Evolutionary conservation across 2,329 filamentous ascomycete species (phyloP), one percentile per base, ranked within the genome.

Genomic region (Xylariaceae sp.): DNA sequence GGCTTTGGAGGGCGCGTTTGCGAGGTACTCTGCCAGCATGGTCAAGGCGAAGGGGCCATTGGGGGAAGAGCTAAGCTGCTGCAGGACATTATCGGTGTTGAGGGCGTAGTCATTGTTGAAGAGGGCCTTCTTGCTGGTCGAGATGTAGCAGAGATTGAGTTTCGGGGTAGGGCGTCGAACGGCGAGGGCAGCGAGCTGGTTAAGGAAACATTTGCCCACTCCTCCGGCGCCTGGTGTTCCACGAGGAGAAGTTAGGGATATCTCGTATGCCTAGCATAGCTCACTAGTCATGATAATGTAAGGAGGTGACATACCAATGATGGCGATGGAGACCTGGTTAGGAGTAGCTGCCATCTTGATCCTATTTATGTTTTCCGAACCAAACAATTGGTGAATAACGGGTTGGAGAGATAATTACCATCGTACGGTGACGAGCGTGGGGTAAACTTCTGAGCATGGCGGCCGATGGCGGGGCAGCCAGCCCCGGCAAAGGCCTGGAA

Each of bases 191-290:
- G 87, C 77, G 53, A 97, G 84, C 73, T 97, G 94, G 61, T 79
- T 78, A 58, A 97, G 83, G 78, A 97, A 97, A 74, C 84, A 84
- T 73, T 92, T 92, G 66, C 94, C 94, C 56, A 97, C 94, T 59
- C 93, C 93, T 62, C 94, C 94, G 63, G 88, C 89, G 66, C 94
- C 92, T 95, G 66, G 59, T 62, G 13, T 51, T 50, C 54, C 34
- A 57, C 38, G 17, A 33, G 42, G 18, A 44, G 58, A 31, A 60
- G 53, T 42, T 50, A 33, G 6, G 28, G 41, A 31, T 16, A 28
- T 18, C 28, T 38, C 10, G 5, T 9, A 13, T 9, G 13, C 34
- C 34, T 38, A 16, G 9, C 16, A 5, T 38, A 14, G 13, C 34
- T 17, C 17, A 42, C n/a, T 45, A 34, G 12, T 45, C n/a, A 1